phyloP scores from a whole-genome alignment of 164 flowering plant species.

The Malania oleifera region DNA sequence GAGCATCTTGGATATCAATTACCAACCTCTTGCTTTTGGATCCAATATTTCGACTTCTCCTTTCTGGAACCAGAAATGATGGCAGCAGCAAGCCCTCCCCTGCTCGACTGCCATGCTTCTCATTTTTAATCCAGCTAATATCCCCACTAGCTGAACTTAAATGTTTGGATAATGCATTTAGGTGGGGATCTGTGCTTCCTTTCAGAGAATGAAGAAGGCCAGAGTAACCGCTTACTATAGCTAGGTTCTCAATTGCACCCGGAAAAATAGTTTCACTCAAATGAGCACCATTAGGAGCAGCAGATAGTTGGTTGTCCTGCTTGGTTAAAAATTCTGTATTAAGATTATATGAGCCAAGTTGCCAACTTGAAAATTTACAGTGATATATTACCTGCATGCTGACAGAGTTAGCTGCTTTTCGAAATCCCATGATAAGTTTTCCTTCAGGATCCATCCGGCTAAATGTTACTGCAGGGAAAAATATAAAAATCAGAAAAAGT shows the following conservation, averaged over 20 bases:
- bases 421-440: constrained; percentile 3
- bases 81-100: constrained; percentile 37
- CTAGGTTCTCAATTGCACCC: constrained; percentile 58
- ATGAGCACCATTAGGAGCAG: constrained; percentile 41
- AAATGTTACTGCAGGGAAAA: not conserved
- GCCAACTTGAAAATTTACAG: constrained; percentile 11
- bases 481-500: not conserved
- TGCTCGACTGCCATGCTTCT: constrained; percentile 37
- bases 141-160: constrained; percentile 37
- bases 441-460: constrained; percentile 8
- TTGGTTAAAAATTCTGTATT: constrained; percentile 20
- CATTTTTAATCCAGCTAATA: constrained; percentile 37
- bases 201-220: constrained; percentile 67
- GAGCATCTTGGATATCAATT: constrained; percentile 41
- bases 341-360: constrained; percentile 12
- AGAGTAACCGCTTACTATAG: constrained; percentile 51
- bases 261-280: constrained; percentile 49
- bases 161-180: constrained; percentile 45
- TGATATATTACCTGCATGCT: constrained; percentile 38
- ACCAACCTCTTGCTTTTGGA: not conserved
- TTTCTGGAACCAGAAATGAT: constrained; percentile 40
- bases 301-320: constrained; percentile 54
- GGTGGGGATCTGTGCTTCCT: constrained; percentile 54
- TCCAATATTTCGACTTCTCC: constrained; percentile 31
- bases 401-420: constrained; percentile 16